Evolutionary conservation across 192 early-diverging fungal genomes (phyloP).

Genomic region (Podila horticola): DNA sequence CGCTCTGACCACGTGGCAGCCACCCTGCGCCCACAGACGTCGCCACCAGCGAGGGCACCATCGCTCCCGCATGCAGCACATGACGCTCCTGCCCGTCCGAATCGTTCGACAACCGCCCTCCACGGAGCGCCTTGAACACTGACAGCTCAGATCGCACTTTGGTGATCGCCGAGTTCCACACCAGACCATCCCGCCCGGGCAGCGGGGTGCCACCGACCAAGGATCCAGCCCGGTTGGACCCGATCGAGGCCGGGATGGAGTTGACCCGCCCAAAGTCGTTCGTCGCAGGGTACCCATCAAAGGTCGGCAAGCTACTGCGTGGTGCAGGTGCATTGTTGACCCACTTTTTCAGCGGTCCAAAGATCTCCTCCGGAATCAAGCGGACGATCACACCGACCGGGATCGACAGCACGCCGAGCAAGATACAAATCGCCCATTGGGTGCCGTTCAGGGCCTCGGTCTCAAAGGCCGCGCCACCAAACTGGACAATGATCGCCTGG

Average conservation of each 20-base stretch:
- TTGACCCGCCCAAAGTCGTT: constrained; percentile 28
- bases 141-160: constrained; percentile 47
- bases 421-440: constrained; percentile 88
- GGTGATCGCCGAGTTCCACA: constrained; percentile 57
- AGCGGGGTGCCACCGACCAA: constrained; percentile 11
- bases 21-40: constrained; percentile 56
- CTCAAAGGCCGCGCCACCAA: constrained; percentile 90
- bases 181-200: constrained; percentile 44
- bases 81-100: constrained; percentile 5
- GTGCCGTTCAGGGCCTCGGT: constrained; percentile 69
- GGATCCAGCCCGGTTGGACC: constrained; percentile 22
- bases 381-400: constrained; percentile 88
- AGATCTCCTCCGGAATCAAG: constrained; percentile 80
- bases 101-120: constrained; percentile 37
- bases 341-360: constrained; percentile 41
- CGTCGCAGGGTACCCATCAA: not conserved
- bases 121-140: constrained; percentile 53
- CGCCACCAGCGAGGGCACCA: constrained; percentile 55
- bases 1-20: constrained; percentile 25
- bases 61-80: constrained; percentile 50
- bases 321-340: constrained; percentile 6
- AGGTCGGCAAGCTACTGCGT: constrained; percentile 3
- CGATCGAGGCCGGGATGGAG: constrained; percentile 30
- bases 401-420: constrained; percentile 81
- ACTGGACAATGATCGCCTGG: constrained; percentile 91